Evolutionary conservation across 371 early-diverging fungal species (phyloP).

Genomic region (Apophysomyces elegans): DNA sequence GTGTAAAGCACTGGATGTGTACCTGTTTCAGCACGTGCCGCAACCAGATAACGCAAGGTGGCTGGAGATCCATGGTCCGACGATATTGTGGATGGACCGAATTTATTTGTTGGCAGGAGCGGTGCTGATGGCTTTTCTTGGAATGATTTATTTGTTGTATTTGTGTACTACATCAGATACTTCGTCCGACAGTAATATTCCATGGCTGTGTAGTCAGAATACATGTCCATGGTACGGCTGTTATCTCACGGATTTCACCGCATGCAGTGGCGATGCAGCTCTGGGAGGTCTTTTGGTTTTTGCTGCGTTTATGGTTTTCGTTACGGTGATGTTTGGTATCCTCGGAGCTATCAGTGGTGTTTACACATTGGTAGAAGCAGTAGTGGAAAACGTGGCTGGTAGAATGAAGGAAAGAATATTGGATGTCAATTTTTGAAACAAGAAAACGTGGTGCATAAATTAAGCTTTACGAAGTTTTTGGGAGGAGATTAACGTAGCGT

Average conservation of each 20-base stretch:
- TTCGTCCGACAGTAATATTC: slow-evolving; percentile 3
- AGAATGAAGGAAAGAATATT: slow-evolving; percentile 10
- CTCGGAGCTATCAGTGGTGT: slow-evolving; percentile 31
- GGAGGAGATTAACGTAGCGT: background rate
- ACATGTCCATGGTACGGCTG: slow-evolving; percentile 23
- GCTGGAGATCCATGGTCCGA: slow-evolving; percentile 27
- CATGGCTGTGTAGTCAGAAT: slow-evolving; percentile 16
- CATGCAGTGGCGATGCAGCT: slow-evolving; percentile 31
- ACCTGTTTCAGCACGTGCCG: slow-evolving; percentile 17
- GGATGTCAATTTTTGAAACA: slow-evolving; percentile 11
- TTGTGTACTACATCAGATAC: slow-evolving; percentile 9
- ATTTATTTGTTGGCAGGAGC: slow-evolving; percentile 28
- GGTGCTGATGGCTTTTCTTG: slow-evolving; percentile 20
- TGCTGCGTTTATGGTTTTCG: slow-evolving; percentile 17
- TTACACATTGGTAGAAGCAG: slow-evolving; percentile 23
- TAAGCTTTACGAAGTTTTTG: background rate
- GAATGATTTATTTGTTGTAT: slow-evolving; percentile 25
- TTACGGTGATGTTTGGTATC: slow-evolving; percentile 30
- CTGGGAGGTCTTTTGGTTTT: slow-evolving; percentile 31
- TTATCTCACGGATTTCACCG: slow-evolving; percentile 27
- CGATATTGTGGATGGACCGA: slow-evolving; percentile 29
- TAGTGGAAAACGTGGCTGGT: slow-evolving; percentile 29
- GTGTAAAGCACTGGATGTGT: slow-evolving; percentile 23
- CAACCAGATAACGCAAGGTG: slow-evolving; percentile 20
- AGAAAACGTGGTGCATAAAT: slow-evolving; percentile 11